Base-by-base conservation (phyloP, 257 asterid genomes). In the Haberlea rhodopensis region DNA sequence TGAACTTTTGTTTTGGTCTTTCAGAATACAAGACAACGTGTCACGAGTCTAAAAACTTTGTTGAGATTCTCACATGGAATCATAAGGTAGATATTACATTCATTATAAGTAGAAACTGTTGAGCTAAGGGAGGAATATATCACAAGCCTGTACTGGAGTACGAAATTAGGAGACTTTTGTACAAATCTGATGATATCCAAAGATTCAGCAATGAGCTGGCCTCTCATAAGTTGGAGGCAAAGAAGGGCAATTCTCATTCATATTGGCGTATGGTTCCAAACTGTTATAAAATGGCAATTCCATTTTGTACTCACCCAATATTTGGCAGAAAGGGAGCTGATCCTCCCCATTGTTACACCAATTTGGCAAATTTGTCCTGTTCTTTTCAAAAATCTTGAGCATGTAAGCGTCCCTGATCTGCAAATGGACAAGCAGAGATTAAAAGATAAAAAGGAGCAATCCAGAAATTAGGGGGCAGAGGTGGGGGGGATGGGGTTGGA, bases 341-440 rank as follows among this genome's bases (percentile, higher is more conserved):
- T 86, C 85, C 3, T 67, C 72, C 3, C 74, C 88, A 21, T 64
- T 73, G 80, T 83, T 86, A 73, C 99, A 94, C 99, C 99, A 94
- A 60, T 58, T 73, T 40, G 99, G 99, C 48, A 94, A 77, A 6
- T 87, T 87, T 5, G 97, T 87, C 70, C 22, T 67, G 43, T 90
- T 94, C 53, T 66, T 75, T 82, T 94, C 97, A 21, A 75, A 94
- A 56, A 94, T 81, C 74, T 84, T 88, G 32, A 94, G 95, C 99
- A 86, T 84, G 78, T 94, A 94, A 8, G 99, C 99, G 27, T 94
- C 99, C 73, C 72, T 79, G 75, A 94, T 94, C 99, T 94, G 90
- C 23, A 32, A 67, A 5, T n/a, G 45, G 67, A 6, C 51, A 57
- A 52, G 11, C 37, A 62, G 22, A 60, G 71, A 46, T 1, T 23